Percentiles rank a stretch among this genome's conserved stretches.
phyloP scores from a whole-genome alignment of 352 stramenopile species.

The Phytophthora pinifolia region DNA sequence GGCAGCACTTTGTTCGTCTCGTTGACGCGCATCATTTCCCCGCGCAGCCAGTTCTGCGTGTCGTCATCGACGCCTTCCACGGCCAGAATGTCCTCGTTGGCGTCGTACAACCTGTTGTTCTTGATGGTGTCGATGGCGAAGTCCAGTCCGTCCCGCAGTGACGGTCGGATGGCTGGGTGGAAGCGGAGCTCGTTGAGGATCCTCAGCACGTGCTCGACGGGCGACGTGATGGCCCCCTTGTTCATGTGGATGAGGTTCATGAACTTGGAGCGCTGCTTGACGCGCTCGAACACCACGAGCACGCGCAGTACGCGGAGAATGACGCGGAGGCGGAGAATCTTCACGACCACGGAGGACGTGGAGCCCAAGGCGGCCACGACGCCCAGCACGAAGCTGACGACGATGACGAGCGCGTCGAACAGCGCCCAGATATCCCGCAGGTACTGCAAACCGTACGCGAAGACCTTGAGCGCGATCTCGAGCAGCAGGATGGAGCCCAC shows the following conservation, averaged over 20 bases:
- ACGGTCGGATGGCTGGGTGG: constrained; percentile 62
- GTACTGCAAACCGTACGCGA: constrained; percentile 72
- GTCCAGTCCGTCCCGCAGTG: constrained; percentile 62
- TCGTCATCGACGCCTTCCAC: constrained; percentile 75
- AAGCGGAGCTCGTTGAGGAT: constrained; percentile 77
- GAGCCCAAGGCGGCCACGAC: constrained; percentile 62
- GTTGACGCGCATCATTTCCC: constrained; percentile 71
- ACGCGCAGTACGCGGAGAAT: constrained; percentile 80
- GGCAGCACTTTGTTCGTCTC: constrained; percentile 68
- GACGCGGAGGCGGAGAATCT: constrained; percentile 70
- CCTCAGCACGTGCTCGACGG: constrained; percentile 76
- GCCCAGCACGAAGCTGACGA: constrained; percentile 75
- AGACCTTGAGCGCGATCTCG: constrained; percentile 80
- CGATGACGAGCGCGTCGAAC: constrained; percentile 82
- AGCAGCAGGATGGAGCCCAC: constrained; percentile 82
- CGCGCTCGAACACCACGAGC: constrained; percentile 86
- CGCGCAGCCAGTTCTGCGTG: constrained; percentile 84
- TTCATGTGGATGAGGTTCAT: constrained; percentile 72
- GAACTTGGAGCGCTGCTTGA: constrained; percentile 73
- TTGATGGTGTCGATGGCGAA: constrained; percentile 88
- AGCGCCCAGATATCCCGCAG: constrained; percentile 69
- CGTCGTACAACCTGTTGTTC: constrained; percentile 84
- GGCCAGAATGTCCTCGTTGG: constrained; percentile 66
- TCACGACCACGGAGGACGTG: constrained; percentile 59
- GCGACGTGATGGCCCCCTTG: constrained; percentile 69